Evolutionary conservation across 208 protist species (phyloP).

Genomic region (Trypanosoma scelopori): DNA sequence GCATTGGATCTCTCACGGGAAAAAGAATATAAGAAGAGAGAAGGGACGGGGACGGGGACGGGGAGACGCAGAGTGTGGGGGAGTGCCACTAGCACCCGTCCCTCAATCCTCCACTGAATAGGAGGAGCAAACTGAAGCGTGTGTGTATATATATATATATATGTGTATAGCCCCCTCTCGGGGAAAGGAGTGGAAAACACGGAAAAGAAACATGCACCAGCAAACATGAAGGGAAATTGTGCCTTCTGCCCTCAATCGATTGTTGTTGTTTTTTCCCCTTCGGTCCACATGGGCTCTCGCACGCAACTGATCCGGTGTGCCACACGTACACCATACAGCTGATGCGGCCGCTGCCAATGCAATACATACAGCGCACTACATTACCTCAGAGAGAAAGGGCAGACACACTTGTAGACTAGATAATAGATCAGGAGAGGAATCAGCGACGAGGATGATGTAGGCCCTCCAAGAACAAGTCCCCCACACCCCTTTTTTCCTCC

Average conservation of each 20-base stretch:
- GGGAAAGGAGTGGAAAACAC: background rate
- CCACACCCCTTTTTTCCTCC: background rate
- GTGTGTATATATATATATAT: constrained; percentile 3
- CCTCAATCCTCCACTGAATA: background rate
- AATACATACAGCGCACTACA: background rate
- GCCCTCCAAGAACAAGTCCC: background rate
- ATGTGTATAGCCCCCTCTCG: background rate
- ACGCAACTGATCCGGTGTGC: background rate
- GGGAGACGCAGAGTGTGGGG: background rate
- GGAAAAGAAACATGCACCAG: background rate
- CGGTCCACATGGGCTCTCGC: background rate
- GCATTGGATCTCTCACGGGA: constrained; percentile 29
- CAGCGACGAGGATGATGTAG: too few relatives aligned
- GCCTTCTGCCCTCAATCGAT: background rate
- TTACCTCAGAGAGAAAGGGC: background rate
- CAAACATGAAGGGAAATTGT: background rate
- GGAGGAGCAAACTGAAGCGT: background rate
- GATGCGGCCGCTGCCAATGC: background rate
- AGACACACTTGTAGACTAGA: background rate
- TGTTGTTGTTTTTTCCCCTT: constrained; percentile 3
- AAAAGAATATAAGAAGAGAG: constrained; percentile 11
- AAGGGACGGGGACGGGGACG: too few relatives aligned
- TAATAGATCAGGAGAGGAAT: too few relatives aligned
- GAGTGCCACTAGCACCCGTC: constrained; percentile 1
- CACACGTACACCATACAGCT: background rate